Evolutionary conservation across 176 grass and related monocot genomes (phyloP).

Genomic region (Carex kokanica): DNA sequence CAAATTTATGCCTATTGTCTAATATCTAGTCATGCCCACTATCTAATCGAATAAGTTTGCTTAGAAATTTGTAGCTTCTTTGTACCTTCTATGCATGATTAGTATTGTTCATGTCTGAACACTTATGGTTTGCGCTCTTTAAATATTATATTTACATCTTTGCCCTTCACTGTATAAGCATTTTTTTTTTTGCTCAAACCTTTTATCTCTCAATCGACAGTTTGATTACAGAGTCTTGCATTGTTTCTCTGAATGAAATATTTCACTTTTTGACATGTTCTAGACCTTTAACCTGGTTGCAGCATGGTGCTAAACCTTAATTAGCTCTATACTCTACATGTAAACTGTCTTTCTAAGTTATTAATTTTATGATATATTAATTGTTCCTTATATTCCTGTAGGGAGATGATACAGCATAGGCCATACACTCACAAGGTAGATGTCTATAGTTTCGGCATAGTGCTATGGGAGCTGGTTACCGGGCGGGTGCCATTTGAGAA

Average conservation of each 20-base stretch:
- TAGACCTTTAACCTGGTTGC: background rate
- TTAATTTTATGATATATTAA: background rate
- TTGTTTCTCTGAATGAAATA: background rate
- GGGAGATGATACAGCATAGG: slow-evolving; percentile 90
- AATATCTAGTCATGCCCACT: background rate
- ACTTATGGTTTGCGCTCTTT: background rate
- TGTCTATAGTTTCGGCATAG: slow-evolving; percentile 79
- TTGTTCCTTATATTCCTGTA: slow-evolving; percentile 9
- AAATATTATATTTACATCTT: background rate
- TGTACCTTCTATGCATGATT: background rate
- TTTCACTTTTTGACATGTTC: background rate
- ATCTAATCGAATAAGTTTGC: background rate
- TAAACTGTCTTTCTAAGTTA: background rate
- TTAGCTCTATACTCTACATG: background rate
- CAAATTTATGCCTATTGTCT: background rate
- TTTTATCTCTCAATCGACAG: no score
- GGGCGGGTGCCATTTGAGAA: slow-evolving; percentile 67
- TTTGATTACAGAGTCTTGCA: background rate
- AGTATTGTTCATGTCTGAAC: background rate
- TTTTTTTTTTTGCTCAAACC: background rate
- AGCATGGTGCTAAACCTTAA: background rate
- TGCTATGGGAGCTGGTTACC: slow-evolving; percentile 69
- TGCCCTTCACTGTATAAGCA: background rate
- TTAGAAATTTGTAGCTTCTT: background rate
- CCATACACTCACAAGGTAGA: slow-evolving; percentile 75